Percentiles rank a stretch among this genome's conserved stretches.
Evolutionary conservation across 345 rosid species (phyloP).

Genomic region (Pistacia atlantica): DNA sequence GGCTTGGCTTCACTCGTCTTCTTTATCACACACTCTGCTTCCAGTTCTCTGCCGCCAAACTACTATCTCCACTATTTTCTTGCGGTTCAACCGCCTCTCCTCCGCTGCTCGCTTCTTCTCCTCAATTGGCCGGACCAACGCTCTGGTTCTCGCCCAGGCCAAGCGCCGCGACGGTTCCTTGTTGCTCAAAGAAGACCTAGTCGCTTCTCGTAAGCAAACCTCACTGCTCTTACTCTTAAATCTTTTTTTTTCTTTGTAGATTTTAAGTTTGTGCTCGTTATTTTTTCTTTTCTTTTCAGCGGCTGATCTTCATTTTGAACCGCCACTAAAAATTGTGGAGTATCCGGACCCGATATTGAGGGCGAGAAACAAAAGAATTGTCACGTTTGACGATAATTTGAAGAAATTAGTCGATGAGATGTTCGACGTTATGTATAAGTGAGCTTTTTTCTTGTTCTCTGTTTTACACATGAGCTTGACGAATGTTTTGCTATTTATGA

Average conservation of each 20-base stretch:
- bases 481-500: too few relatives aligned
- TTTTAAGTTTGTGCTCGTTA: neutral
- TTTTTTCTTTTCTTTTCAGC: slow-evolving; percentile 33
- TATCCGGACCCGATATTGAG: slow-evolving; percentile 88
- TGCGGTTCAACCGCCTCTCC: slow-evolving; percentile 21
- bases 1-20: slow-evolving; percentile 39
- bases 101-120: slow-evolving; percentile 32
- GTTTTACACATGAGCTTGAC: too few relatives aligned
- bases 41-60: slow-evolving; percentile 33
- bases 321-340: slow-evolving; percentile 74
- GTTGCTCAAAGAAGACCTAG: slow-evolving; percentile 34
- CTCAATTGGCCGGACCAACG: slow-evolving; percentile 27
- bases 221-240: neutral
- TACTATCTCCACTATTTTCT: slow-evolving; percentile 16
- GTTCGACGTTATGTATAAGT: slow-evolving; percentile 97
- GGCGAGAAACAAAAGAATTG: slow-evolving; percentile 72
- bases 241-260: neutral
- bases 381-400: slow-evolving; percentile 72
- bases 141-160: slow-evolving; percentile 41
- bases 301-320: slow-evolving; percentile 69
- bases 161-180: slow-evolving; percentile 36
- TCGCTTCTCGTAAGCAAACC: slow-evolving; percentile 54
- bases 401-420: slow-evolving; percentile 78
- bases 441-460: slow-evolving; percentile 27
- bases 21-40: slow-evolving; percentile 32